Conservation (phyloP, 768 basidiomycete genomes). For the Dioszegia hungarica region DNA sequence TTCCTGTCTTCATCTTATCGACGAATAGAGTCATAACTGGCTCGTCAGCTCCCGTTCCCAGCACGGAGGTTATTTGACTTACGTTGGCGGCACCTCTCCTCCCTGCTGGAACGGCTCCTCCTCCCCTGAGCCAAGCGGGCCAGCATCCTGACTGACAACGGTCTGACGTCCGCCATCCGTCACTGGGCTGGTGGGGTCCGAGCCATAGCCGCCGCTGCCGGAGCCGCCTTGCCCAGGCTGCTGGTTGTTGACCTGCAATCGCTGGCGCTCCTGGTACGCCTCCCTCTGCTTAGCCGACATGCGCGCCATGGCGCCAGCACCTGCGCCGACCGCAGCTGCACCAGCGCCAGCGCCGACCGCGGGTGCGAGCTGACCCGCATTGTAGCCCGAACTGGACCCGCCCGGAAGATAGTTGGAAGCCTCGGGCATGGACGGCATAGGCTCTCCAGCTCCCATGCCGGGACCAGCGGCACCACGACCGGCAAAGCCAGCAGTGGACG, state of each 20-base stretch:
- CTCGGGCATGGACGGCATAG: constrained; percentile 23
- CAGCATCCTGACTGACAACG: constrained; percentile 39
- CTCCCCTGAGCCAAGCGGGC: constrained; percentile 16
- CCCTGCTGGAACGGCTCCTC: constrained; percentile 19
- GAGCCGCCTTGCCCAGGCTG: not conserved
- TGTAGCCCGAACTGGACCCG: not conserved
- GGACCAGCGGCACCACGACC: constrained; percentile 38
- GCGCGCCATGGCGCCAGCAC: constrained; percentile 23
- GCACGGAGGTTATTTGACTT: constrained; percentile 18
- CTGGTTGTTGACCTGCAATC: constrained; percentile 32
- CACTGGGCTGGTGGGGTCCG: constrained; percentile 22
- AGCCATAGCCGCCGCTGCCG: constrained; percentile 7
- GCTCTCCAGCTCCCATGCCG: constrained; percentile 12
- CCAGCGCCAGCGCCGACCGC: constrained; percentile 16
- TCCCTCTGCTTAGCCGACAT: constrained; percentile 45
- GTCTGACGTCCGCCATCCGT: constrained; percentile 14
- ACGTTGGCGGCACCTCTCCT: constrained; percentile 47
- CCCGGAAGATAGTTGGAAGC: constrained; percentile 2
- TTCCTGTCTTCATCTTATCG: constrained; percentile 1
- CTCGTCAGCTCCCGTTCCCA: not conserved
- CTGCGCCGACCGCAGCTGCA: constrained; percentile 18
- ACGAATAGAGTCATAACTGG: constrained; percentile 20
- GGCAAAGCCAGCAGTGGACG: constrained; percentile 43
- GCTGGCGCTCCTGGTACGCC: constrained; percentile 41
- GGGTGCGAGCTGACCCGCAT: constrained; percentile 3